phyloP scores from a whole-genome alignment of 2,329 filamentous ascomycete genomes.

The Ophiostoma australiae region DNA sequence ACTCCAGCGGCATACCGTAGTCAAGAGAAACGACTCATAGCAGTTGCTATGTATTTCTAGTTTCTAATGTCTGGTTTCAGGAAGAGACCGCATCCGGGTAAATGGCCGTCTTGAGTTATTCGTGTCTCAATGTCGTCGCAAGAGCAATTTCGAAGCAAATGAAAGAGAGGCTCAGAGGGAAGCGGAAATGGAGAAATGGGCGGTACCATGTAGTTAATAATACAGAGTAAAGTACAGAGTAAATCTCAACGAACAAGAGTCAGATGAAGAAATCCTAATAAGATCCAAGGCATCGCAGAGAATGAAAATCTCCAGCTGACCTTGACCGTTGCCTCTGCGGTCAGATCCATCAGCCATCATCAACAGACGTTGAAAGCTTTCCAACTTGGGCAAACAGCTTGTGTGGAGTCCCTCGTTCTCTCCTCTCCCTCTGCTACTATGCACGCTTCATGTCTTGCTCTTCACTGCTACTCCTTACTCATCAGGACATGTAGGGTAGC shows the following conservation, averaged over 20 bases:
- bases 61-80: not conserved
- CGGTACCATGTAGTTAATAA: too few species aligned
- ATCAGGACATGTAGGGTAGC: not conserved
- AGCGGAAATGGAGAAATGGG: not conserved
- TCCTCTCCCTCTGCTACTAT: not conserved
- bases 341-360: not conserved
- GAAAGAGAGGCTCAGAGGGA: not conserved
- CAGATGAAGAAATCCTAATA: not conserved
- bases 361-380: constrained; percentile 5
- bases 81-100: constrained; percentile 4
- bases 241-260: not conserved
- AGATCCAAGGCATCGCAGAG: too few species aligned
- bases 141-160: not conserved
- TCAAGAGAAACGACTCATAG: not conserved
- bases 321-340: not conserved
- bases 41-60: not conserved
- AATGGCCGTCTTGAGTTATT: constrained; percentile 1
- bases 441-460: not conserved
- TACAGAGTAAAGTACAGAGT: not conserved
- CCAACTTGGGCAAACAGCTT: constrained; percentile 27
- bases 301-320: too few species aligned
- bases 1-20: not conserved
- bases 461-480: not conserved
- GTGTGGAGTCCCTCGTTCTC: constrained; percentile 23
- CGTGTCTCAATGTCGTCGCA: not conserved